Evolutionary conservation across 805 yeast genomes (phyloP).

Genomic region (Blastobotrys americana): DNA sequence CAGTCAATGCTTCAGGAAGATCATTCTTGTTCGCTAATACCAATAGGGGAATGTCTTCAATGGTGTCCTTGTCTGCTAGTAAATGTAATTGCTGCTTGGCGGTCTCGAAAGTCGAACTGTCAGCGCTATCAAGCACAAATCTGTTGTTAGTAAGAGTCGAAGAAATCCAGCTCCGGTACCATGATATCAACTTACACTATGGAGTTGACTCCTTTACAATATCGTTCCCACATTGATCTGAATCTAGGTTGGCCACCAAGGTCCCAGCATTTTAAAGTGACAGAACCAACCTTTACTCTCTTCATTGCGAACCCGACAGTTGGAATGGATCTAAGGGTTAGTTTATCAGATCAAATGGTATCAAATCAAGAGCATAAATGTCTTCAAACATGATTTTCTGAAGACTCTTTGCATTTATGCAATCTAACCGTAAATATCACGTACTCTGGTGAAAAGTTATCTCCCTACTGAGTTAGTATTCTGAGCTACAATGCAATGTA

Average conservation of each 20-base stretch:
- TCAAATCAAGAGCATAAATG: neutral
- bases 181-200: conserved; percentile 26
- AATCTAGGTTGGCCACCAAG: conserved; percentile 35
- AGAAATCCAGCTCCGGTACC: too few species aligned
- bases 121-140: conserved; percentile 33
- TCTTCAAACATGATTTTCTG: too few species aligned
- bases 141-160: too few species aligned
- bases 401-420: too few species aligned
- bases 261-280: conserved; percentile 36
- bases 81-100: conserved; percentile 30
- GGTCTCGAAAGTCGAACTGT: conserved; percentile 24
- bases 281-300: conserved; percentile 29
- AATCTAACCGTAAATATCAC: too few species aligned
- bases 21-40: conserved; percentile 34
- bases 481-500: too few species aligned
- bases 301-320: conserved; percentile 36
- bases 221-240: conserved; percentile 35
- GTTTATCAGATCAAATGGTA: neutral
- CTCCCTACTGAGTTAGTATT: conserved; percentile 21
- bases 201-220: conserved; percentile 33
- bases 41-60: conserved; percentile 30
- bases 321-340: conserved; percentile 28
- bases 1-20: conserved; percentile 26
- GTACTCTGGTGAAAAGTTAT: conserved; percentile 29
- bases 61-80: conserved; percentile 25